Conservation (phyloP, 495 filamentous ascomycete genomes). For the Lophium mytilinum region DNA sequence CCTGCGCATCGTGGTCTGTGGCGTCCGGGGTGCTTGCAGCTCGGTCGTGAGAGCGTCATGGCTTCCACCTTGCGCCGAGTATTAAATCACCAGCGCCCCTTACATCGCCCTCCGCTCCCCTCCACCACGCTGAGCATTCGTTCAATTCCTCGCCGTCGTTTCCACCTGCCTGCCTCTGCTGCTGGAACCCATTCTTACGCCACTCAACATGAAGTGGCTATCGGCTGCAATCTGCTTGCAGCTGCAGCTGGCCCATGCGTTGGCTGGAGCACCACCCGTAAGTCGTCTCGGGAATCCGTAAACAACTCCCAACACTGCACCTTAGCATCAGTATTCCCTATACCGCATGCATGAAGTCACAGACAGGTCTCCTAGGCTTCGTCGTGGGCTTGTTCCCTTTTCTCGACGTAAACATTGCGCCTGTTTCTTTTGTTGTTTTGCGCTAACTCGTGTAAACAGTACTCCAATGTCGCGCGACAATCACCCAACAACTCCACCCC, state of each 20-base stretch:
- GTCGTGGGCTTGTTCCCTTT: conserved; percentile 19
- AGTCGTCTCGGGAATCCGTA: background rate
- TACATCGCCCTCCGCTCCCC: too few species aligned
- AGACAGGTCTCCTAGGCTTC: conserved; percentile 7
- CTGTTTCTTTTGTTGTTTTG: conserved; percentile 1
- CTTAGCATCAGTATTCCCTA: conserved; percentile 1
- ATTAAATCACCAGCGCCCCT: too few species aligned
- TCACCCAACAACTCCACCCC: conserved; percentile 7
- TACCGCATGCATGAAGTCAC: conserved; percentile 7
- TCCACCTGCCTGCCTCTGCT: too few species aligned
- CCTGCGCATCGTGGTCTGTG: too few species aligned
- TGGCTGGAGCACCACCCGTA: conserved; percentile 3
- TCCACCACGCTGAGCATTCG: too few species aligned
- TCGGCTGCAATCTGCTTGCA: conserved; percentile 12
- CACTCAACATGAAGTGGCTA: background rate
- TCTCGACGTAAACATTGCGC: conserved; percentile 7
- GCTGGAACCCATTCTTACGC: background rate
- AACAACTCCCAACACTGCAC: background rate
- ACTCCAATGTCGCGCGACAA: conserved; percentile 11
- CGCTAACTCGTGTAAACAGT: conserved; percentile 20
- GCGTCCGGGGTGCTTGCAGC: too few species aligned
- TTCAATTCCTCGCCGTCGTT: too few species aligned
- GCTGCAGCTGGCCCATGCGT: conserved; percentile 5
- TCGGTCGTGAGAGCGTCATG: too few species aligned
- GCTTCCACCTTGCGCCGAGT: too few species aligned